Conservation (phyloP, 2,329 filamentous ascomycete genomes). For the Penicillium sp. region DNA sequence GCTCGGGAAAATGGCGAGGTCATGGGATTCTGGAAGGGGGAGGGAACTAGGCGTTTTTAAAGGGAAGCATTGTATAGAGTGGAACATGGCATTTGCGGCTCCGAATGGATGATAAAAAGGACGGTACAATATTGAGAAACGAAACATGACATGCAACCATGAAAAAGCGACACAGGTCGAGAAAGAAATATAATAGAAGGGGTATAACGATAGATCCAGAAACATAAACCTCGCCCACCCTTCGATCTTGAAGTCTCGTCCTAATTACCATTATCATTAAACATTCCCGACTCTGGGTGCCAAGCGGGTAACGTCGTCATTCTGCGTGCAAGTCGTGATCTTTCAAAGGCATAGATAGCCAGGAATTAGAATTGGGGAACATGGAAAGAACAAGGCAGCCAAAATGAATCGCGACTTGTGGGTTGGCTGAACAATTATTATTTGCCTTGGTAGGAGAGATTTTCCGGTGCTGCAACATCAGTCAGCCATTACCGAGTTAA, state of each 20-base stretch:
- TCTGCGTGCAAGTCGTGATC: conserved; percentile 29
- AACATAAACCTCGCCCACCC: conserved; percentile 2
- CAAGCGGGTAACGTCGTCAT: conserved; percentile 27
- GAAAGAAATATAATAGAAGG: conserved; percentile 11
- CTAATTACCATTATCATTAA: conserved; percentile 37
- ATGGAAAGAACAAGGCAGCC: not conserved
- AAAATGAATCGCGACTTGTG: not conserved
- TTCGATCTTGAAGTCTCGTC: conserved; percentile 13
- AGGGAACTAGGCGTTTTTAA: conserved; percentile 48
- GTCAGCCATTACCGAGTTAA: not conserved
- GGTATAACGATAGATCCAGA: conserved; percentile 7
- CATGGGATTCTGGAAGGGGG: conserved; percentile 59
- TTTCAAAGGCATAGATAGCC: conserved; percentile 16
- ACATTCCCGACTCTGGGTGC: conserved; percentile 21
- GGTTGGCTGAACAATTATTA: not conserved
- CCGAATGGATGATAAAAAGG: not conserved
- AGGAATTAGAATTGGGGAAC: not conserved
- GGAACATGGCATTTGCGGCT: not conserved
- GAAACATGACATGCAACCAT: conserved; percentile 3
- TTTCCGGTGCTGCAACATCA: not conserved
- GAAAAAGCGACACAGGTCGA: conserved; percentile 2
- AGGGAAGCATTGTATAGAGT: not conserved
- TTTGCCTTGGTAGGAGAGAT: conserved; percentile 14
- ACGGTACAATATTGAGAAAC: not conserved
- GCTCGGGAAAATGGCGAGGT: conserved; percentile 57